Conservation (phyloP, 306 rosid species). For the Dryas drummondii region DNA sequence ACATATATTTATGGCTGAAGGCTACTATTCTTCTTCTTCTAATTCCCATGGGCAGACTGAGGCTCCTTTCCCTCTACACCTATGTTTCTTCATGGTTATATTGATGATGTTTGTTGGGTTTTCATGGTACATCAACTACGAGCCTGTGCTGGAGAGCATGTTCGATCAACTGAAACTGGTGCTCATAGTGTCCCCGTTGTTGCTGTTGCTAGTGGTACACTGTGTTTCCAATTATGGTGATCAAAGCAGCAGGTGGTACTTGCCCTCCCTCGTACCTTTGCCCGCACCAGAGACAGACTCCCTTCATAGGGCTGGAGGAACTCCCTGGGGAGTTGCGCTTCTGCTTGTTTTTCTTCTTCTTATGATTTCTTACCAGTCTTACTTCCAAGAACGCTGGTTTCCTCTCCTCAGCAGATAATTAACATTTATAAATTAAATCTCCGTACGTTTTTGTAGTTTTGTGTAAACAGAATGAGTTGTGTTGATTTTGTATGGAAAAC, state of each 20-base stretch:
- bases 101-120: constrained; percentile 51
- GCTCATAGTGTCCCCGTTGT: constrained; percentile 54
- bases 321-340: constrained; percentile 83
- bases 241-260: not conserved
- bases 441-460: too few species aligned
- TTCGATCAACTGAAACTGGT: constrained; percentile 61
- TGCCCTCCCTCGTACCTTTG: constrained; percentile 38
- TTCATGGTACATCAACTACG: constrained; percentile 68
- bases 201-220: constrained; percentile 58
- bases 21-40: constrained; percentile 21
- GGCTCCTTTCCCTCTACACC: constrained; percentile 53
- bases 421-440: not conserved
- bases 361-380: constrained; percentile 71
- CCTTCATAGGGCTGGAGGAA: constrained; percentile 66
- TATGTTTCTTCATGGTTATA: constrained; percentile 53
- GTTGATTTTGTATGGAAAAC: too few species aligned
- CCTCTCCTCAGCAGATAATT: constrained; percentile 55
- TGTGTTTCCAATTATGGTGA: constrained; percentile 34
- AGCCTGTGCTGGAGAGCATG: constrained; percentile 51
- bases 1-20: constrained; percentile 32
- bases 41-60: constrained; percentile 24
- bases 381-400: constrained; percentile 73
- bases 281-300: constrained; percentile 45
- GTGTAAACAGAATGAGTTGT: too few species aligned
- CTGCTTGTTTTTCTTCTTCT: constrained; percentile 62